A percentile compares a stretch with the other conserved stretches of the same genome.
These are phyloP conservation scores for Fusarium nodosum DNA, from an alignment of 2,329 filamentous ascomycete species.

Conservation along the genomic window DNA sequence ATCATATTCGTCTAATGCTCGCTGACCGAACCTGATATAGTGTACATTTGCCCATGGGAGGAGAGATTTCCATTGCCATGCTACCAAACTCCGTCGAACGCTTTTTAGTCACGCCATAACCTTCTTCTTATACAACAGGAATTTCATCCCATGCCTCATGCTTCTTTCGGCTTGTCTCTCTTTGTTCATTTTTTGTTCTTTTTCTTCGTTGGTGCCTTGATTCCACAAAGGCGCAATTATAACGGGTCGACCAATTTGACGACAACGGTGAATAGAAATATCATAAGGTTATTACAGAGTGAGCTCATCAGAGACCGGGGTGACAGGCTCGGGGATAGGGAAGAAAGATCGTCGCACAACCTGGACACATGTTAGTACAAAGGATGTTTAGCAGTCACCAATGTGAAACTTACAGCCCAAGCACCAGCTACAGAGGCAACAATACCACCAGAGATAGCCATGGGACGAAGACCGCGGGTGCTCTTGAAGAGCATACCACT, in stretches of 20 bases:
- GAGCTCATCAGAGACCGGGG: constrained; percentile 49
- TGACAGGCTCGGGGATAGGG: constrained; percentile 54
- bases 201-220: constrained; percentile 21
- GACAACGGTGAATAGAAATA: constrained; percentile 33
- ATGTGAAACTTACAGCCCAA: constrained; percentile 82
- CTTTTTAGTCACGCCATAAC: constrained; percentile 51
- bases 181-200: constrained; percentile 17
- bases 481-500: constrained; percentile 98
- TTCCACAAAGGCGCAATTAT: constrained; percentile 40
- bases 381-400: background rate
- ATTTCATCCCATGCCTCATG: constrained; percentile 32
- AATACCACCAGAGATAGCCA: constrained; percentile 93
- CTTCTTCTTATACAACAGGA: constrained; percentile 49
- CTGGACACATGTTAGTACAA: constrained; percentile 43
- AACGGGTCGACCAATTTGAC: constrained; percentile 35
- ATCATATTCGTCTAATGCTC: constrained; percentile 61
- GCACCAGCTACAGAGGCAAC: constrained; percentile 86
- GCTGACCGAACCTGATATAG: constrained; percentile 60
- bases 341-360: constrained; percentile 60
- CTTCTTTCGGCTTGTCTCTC: constrained; percentile 22
- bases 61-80: constrained; percentile 66
- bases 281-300: constrained; percentile 50
- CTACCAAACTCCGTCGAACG: constrained; percentile 51
- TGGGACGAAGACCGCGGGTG: constrained; percentile 88
- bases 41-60: constrained; percentile 66